Evolutionary conservation across 495 filamentous ascomycete species (phyloP), one percentile per base, ranked within the genome.

Genomic region (Chaetomium fimeti): DNA sequence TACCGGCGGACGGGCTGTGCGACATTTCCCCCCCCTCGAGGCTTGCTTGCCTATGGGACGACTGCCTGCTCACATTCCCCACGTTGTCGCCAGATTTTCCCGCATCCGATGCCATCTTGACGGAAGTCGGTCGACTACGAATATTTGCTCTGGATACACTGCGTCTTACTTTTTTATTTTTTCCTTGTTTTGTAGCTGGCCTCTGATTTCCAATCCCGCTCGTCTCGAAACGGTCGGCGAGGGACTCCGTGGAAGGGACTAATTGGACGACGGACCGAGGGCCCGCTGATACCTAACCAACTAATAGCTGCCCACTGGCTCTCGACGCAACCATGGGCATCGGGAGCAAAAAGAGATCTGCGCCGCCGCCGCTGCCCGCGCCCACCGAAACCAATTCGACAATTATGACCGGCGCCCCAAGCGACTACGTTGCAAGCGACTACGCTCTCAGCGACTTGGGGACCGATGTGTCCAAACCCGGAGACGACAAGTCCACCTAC

Each of bases 391-490:
- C 89, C 67, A 86, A 91, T 64, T 86, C 87, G 70, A 83, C 83
- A 64, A 77, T 81, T 43, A 75, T 75, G 25, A 78, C 80, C 27
- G 79, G 81, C 55, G 27, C 49, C 20, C 66, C 68, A 66, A 84
- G 81, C 65, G 45, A 49, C 45, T 8, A 20, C 8, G 45, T 49
- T 20, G 32, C 67, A 66, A 84, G 81, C 66, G 45, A 49, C 45
- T n/a, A 20, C 8, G 45, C 54, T 20, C 66, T 65, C 66, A 84
- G 81, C 65, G 89, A 88, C 74, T 73, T 83, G 60, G 83, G 81
- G 62, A 88, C 85, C 77, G 92, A 96, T 79, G 79, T 93, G 72
- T 91, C 86, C 67, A 90, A 87, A 70, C 86, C 89, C 75, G 92
- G 89, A 73, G 88, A 89, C 69, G 79, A 83, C 52, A 81, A 78